A percentile compares a stretch with the other conserved stretches of the same genome.
Evolutionary conservation across 2,329 filamentous ascomycete genomes (phyloP).

Genomic region (Fusarium sp.): DNA sequence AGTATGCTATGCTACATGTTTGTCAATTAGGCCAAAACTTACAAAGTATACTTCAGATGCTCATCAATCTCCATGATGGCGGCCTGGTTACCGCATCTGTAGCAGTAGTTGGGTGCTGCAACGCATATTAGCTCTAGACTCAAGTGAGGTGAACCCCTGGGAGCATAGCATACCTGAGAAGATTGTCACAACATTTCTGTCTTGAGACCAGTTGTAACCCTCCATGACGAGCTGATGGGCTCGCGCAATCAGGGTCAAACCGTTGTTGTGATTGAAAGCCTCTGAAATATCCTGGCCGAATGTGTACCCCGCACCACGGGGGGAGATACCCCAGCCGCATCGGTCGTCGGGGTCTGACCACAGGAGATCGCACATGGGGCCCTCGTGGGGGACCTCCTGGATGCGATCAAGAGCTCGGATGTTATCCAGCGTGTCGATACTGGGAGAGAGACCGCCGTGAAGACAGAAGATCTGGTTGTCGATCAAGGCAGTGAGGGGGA

Average conservation of each 20-base stretch:
- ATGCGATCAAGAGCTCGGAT: constrained; percentile 95
- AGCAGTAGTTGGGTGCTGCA: constrained; percentile 91
- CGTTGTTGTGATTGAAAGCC: constrained; percentile 99
- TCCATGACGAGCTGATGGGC: constrained; percentile 99
- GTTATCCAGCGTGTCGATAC: constrained; percentile 94
- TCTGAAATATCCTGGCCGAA: constrained; percentile 98
- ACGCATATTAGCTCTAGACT: constrained; percentile 3
- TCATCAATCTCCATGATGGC: constrained; percentile 99
- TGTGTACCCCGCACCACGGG: constrained; percentile 92
- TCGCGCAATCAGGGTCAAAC: constrained; percentile 91
- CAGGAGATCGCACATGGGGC: constrained; percentile 96
- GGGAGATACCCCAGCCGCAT: constrained; percentile 95
- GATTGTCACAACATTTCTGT: constrained; percentile 97
- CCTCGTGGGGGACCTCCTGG: constrained; percentile 98
- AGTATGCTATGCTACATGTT: constrained; percentile 31
- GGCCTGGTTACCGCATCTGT: constrained; percentile 98
- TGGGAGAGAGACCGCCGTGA: constrained; percentile 95
- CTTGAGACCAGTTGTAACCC: constrained; percentile 99
- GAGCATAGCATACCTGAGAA: constrained; percentile 79
- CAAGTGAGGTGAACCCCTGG: not conserved
- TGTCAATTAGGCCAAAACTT: constrained; percentile 56
- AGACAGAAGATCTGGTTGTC: constrained; percentile 99
- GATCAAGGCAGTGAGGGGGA: constrained; percentile 95
- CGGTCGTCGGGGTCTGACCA: constrained; percentile 99
- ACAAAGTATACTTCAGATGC: constrained; percentile 99